Evolutionary conservation across 2,329 filamentous ascomycete species (phyloP).

Genomic region (Aureobasidium sp.): DNA sequence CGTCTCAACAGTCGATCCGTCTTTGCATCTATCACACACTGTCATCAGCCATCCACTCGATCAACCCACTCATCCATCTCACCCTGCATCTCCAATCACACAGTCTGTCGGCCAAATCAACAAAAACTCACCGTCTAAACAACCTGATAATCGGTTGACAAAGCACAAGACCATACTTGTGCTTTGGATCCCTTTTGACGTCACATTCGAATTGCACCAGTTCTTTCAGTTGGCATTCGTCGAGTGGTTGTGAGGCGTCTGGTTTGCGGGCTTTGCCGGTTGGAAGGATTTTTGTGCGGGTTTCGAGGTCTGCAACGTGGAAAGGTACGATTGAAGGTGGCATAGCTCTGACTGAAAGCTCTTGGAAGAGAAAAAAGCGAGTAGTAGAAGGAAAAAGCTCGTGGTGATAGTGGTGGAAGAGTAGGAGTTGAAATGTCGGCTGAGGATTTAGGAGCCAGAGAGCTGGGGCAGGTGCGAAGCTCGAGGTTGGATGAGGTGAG

Average conservation of each 20-base stretch:
- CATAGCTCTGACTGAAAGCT: no score
- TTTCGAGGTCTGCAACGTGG: conserved; percentile 44
- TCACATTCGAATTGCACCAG: conserved; percentile 58
- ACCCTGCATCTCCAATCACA: neutral
- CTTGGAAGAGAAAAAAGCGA: conserved; percentile 16
- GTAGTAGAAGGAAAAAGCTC: no score
- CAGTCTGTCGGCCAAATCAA: neutral
- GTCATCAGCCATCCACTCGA: conserved; percentile 17
- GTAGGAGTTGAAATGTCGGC: conserved; percentile 21
- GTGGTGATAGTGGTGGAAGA: neutral
- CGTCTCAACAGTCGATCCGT: conserved; percentile 54
- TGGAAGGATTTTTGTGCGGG: conserved; percentile 46
- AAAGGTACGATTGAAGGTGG: conserved; percentile 50
- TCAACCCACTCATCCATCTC: neutral
- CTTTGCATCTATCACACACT: conserved; percentile 38
- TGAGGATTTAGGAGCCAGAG: conserved; percentile 45
- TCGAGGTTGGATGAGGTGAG: conserved; percentile 46
- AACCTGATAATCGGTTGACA: conserved; percentile 53
- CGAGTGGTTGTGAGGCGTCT: conserved; percentile 41
- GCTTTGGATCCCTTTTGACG: conserved; percentile 38
- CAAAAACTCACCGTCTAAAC: conserved; percentile 48
- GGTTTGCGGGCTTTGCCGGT: conserved; percentile 48
- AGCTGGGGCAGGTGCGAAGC: conserved; percentile 47
- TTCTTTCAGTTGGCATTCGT: conserved; percentile 51
- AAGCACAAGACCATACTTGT: conserved; percentile 35